Base-by-base conservation (phyloP, 2,329 filamentous ascomycete genomes). In the Neonectria hederae region DNA sequence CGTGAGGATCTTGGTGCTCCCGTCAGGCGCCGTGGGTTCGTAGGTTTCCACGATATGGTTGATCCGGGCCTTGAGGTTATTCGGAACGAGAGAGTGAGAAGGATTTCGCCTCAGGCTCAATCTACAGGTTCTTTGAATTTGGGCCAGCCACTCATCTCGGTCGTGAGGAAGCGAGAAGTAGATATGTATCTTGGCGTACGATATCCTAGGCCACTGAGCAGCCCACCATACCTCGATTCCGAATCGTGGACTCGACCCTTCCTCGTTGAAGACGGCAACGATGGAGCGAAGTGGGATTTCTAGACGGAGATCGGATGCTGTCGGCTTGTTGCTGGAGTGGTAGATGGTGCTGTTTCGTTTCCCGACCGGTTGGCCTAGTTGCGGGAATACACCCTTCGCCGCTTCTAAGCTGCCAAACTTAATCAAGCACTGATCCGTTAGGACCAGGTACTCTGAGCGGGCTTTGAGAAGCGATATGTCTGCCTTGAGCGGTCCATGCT, bases 151-250 rank as follows among this genome's bases (percentile, higher is more conserved):
- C 48, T 83, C 80, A 59, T 87, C 83, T 26, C 84, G 79, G 54
- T 86, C 83, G 28, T 81, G 77, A 9, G 83, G 80, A 30, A 83
- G 72, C 52, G 75, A 76, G 69, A 88, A 87, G 70, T 83, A 83
- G 40, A 87, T 75, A 42, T 83, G 81, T 3, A 83, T 76, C 62
- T 82, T 84, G 62, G 77, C 78, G 65, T 84, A 87, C 14, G 80
- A 76, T 43, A 84, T 76, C 13, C 79, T 77, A 2, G 82, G 80
- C 60, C 80, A 77, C 17, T 76, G 73, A 14, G 81, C 81, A 62
- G 80, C 82, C 86, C 86, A 88, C 85, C 85, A 88, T 2, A 87
- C 78, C 69, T 88, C 86, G 54, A 88, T 74, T 6, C 84, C 84
- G 48, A 84, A 85, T 7, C 82, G 81, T 13, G 83, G 81, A 51